A percentile compares a stretch with the other conserved stretches of the same genome.
Conservation (phyloP, 2,329 filamentous ascomycete species). For the Pestalotiopsis sp. region DNA sequence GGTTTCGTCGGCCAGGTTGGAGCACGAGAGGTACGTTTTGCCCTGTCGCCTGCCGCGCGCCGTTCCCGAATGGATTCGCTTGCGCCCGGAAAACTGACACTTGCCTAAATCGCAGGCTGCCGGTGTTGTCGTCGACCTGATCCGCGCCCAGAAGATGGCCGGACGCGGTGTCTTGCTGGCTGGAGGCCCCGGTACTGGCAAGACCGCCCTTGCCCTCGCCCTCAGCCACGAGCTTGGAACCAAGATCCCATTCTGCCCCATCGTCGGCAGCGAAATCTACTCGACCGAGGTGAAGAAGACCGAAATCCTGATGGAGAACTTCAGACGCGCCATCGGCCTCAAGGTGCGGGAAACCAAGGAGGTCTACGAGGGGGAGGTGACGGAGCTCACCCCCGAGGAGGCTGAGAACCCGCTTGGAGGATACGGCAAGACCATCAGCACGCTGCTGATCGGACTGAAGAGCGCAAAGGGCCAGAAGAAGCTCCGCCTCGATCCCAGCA, state of each 20-base stretch:
- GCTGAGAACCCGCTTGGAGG: slow-evolving; percentile 95
- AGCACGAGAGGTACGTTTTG: slow-evolving; percentile 76
- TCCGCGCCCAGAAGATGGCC: slow-evolving; percentile 96
- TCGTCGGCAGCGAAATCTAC: slow-evolving; percentile 97
- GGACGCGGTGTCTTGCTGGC: slow-evolving; percentile 90
- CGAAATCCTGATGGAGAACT: slow-evolving; percentile 98
- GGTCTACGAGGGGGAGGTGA: slow-evolving; percentile 98
- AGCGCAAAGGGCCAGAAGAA: slow-evolving; percentile 98
- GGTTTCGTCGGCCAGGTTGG: slow-evolving; percentile 89
- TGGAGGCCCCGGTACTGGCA: slow-evolving; percentile 93
- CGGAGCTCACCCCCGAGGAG: slow-evolving; percentile 95
- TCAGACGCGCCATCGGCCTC: slow-evolving; percentile 90
- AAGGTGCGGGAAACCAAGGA: slow-evolving; percentile 99
- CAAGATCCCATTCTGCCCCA: slow-evolving; percentile 97
- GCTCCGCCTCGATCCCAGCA: slow-evolving; percentile 91
- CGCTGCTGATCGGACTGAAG: slow-evolving; percentile 90
- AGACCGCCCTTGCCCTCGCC: slow-evolving; percentile 92
- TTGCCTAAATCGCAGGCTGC: slow-evolving; percentile 64
- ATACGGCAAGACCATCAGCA: slow-evolving; percentile 97
- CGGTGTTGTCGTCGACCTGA: slow-evolving; percentile 93
- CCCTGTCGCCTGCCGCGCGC: not conserved
- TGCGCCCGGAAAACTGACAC: not conserved
- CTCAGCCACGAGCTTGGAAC: slow-evolving; percentile 97
- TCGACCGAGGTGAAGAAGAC: slow-evolving; percentile 99
- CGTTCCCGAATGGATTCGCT: not conserved